phyloP scores from a whole-genome alignment of 768 basidiomycete genomes.

The Amanita fuliginea region DNA sequence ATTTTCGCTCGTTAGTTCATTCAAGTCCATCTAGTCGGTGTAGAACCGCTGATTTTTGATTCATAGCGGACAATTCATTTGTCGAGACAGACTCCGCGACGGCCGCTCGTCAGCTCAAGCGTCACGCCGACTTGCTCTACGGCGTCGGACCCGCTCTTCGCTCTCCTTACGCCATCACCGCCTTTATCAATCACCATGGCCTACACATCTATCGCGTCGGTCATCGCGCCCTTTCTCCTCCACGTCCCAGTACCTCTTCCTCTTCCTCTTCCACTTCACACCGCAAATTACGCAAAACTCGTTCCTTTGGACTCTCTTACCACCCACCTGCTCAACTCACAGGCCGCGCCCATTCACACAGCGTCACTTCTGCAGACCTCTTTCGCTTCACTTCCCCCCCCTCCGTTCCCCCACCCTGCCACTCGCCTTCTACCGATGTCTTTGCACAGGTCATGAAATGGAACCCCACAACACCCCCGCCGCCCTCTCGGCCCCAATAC shows the following conservation, averaged over 20 bases:
- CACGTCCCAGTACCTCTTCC: slow-evolving; percentile 17
- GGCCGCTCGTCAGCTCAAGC: slow-evolving; percentile 71
- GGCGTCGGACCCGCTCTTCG: slow-evolving; percentile 58
- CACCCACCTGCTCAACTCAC: slow-evolving; percentile 10
- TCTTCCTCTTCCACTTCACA: slow-evolving; percentile 14
- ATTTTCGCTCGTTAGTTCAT: slow-evolving; percentile 32
- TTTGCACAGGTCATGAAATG: slow-evolving; percentile 6
- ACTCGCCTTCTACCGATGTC: neutral
- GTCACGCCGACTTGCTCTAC: slow-evolving; percentile 55
- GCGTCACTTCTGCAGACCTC: slow-evolving; percentile 63
- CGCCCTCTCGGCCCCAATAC: slow-evolving; percentile 8
- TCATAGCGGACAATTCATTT: slow-evolving; percentile 54
- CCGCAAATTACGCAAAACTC: slow-evolving; percentile 60
- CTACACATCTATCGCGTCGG: slow-evolving; percentile 69
- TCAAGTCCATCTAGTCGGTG: slow-evolving; percentile 10
- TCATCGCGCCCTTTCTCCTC: slow-evolving; percentile 42
- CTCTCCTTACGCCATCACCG: slow-evolving; percentile 77
- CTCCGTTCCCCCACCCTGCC: neutral
- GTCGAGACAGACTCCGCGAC: slow-evolving; percentile 72
- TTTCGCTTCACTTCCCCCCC: slow-evolving; percentile 27
- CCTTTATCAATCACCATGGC: slow-evolving; percentile 73
- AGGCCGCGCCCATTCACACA: slow-evolving; percentile 67
- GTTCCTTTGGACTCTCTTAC: slow-evolving; percentile 37
- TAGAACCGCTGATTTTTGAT: neutral
- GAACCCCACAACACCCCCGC: neutral